Evolutionary conservation across 257 asterid genomes (phyloP).

Genomic region (Galeopsis tetrahit): DNA sequence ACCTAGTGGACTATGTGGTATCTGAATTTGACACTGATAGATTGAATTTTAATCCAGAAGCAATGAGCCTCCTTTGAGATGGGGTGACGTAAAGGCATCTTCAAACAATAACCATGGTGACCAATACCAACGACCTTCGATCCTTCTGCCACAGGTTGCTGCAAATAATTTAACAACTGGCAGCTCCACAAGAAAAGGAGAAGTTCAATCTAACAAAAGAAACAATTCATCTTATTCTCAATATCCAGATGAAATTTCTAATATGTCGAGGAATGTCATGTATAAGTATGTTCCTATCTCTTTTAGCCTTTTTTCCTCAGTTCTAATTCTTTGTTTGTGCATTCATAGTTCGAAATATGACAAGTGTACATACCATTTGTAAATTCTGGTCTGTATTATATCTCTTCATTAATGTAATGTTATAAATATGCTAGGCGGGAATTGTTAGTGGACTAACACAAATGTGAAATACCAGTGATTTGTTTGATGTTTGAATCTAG

Average conservation of each 20-base stretch:
- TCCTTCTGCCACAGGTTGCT: constrained; percentile 38
- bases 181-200: constrained; percentile 39
- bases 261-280: constrained; percentile 41
- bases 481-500: constrained; percentile 18
- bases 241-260: constrained; percentile 43
- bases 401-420: constrained; percentile 4
- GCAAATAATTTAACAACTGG: constrained; percentile 37
- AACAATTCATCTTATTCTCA: constrained; percentile 46
- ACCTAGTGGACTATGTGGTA: constrained; percentile 1
- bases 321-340: neutral
- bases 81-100: constrained; percentile 44
- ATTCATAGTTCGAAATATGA: constrained; percentile 12
- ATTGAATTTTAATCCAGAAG: constrained; percentile 36
- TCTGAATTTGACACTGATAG: constrained; percentile 28
- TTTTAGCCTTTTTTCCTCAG: constrained; percentile 3
- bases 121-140: constrained; percentile 50
- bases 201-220: constrained; percentile 40
- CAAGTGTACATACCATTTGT: neutral
- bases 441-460: constrained; percentile 8
- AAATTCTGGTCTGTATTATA: constrained; percentile 15
- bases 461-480: neutral
- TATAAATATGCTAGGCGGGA: neutral
- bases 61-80: constrained; percentile 45
- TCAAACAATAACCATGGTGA: constrained; percentile 42
- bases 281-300: constrained; percentile 42